A percentile compares a stretch with the other conserved stretches of the same genome.
phyloP scores from a whole-genome alignment of 2,329 filamentous ascomycete species.

The Alternaria sp. region DNA sequence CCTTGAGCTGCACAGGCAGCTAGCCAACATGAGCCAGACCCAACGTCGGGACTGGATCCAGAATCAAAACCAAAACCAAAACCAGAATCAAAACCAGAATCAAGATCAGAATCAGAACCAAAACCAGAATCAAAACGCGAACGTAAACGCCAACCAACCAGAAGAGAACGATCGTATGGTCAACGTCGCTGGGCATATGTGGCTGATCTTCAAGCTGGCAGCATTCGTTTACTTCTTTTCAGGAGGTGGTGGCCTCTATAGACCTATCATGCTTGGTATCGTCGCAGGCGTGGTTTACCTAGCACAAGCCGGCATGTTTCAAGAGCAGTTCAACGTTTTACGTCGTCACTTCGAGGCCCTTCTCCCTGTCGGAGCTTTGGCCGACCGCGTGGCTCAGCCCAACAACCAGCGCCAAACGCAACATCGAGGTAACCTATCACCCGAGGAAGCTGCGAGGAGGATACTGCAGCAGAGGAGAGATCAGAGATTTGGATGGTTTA shows the following conservation, averaged over 20 bases:
- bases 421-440: constrained; percentile 37
- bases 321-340: constrained; percentile 46
- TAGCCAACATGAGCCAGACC: constrained; percentile 19
- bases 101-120: constrained; percentile 18
- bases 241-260: constrained; percentile 51
- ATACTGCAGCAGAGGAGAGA: constrained; percentile 47
- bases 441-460: constrained; percentile 51
- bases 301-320: constrained; percentile 51
- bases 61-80: constrained; percentile 19
- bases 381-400: constrained; percentile 23
- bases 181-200: constrained; percentile 52
- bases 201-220: constrained; percentile 65
- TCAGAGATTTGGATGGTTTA: constrained; percentile 35
- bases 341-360: constrained; percentile 55
- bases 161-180: constrained; percentile 34
- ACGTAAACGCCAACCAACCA: constrained; percentile 15
- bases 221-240: constrained; percentile 65
- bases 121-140: constrained; percentile 10
- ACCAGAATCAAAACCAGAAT: constrained; percentile 14
- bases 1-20: constrained; percentile 21
- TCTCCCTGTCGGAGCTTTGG: constrained; percentile 34
- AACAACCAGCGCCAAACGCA: constrained; percentile 5
- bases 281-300: constrained; percentile 52
- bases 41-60: constrained; percentile 24
- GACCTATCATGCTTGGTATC: constrained; percentile 49